A percentile compares a stretch with the other conserved stretches of the same genome.
phyloP scores from a whole-genome alignment of 768 basidiomycete species.

The Termitomyces sp. region DNA sequence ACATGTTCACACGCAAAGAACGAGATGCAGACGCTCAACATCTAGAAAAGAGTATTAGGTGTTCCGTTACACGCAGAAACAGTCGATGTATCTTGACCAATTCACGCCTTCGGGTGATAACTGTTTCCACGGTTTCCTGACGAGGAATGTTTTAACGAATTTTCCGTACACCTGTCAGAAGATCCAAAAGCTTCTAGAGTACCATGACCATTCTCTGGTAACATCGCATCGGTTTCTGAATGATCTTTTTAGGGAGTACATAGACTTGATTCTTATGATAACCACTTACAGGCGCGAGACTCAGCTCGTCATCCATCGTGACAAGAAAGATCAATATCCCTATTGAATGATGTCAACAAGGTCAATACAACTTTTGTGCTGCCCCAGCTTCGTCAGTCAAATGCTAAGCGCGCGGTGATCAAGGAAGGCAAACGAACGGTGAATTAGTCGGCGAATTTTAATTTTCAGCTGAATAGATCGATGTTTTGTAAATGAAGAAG shows the following conservation, averaged over 20 bases:
- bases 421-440: slow-evolving; percentile 17
- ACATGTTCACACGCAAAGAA: slow-evolving; percentile 46
- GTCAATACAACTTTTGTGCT: background rate
- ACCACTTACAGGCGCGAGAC: slow-evolving; percentile 41
- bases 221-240: slow-evolving; percentile 40
- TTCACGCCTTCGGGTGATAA: slow-evolving; percentile 34
- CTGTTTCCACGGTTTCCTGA: slow-evolving; percentile 33
- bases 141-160: slow-evolving; percentile 41
- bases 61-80: background rate
- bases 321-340: slow-evolving; percentile 28
- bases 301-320: slow-evolving; percentile 41
- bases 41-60: slow-evolving; percentile 2
- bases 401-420: background rate
- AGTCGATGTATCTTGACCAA: slow-evolving; percentile 16
- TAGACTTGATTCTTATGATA: background rate
- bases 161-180: slow-evolving; percentile 40
- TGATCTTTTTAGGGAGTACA: background rate
- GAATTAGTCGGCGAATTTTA: slow-evolving; percentile 32
- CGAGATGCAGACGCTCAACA: slow-evolving; percentile 40
- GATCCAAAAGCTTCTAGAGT: slow-evolving; percentile 36
- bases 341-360: background rate
- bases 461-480: slow-evolving; percentile 34
- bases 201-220: slow-evolving; percentile 31
- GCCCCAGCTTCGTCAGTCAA: too few relatives aligned
- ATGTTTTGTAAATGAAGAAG: slow-evolving; percentile 22